These are phyloP conservation scores for Vigna unguiculata DNA, from an alignment of 306 rosid genomes.

Conservation along the genomic window DNA sequence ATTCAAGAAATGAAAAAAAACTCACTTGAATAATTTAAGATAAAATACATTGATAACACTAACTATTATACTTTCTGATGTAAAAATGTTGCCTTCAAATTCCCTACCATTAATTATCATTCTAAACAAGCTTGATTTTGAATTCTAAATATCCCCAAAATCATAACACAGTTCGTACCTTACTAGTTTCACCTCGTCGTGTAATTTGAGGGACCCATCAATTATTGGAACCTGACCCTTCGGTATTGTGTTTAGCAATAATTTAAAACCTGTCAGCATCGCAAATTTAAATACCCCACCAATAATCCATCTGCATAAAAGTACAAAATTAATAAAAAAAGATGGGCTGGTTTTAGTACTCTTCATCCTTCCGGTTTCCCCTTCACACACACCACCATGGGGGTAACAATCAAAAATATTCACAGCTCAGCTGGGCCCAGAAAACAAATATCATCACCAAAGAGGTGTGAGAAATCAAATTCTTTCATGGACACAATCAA, in stretches of 20 bases:
- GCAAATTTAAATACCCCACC: constrained; percentile 40
- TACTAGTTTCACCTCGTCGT: constrained; percentile 23
- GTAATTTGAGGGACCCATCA: constrained; percentile 47
- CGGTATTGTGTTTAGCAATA: constrained; percentile 36
- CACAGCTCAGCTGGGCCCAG: background rate
- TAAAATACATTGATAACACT: too few relatives aligned
- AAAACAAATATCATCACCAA: background rate
- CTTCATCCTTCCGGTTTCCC: constrained; percentile 1
- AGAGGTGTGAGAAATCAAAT: background rate
- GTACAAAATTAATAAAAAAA: constrained; percentile 30
- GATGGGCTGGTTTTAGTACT: constrained; percentile 6
- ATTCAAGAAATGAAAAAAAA: too few relatives aligned
- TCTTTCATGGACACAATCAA: background rate
- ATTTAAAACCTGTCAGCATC: constrained; percentile 42
- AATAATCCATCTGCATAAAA: constrained; percentile 24
- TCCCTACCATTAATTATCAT: background rate
- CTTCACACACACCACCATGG: background rate
- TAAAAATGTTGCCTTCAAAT: too few relatives aligned
- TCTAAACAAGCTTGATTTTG: background rate
- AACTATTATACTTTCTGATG: too few relatives aligned
- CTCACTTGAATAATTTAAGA: background rate
- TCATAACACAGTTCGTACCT: constrained; percentile 12
- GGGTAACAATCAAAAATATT: constrained; percentile 8
- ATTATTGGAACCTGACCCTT: constrained; percentile 46
- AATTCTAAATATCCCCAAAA: background rate